Evolutionary conservation across 1,284 basidiomycete species (phyloP).

Genomic region (Pseudozyma tsukubaensis): DNA sequence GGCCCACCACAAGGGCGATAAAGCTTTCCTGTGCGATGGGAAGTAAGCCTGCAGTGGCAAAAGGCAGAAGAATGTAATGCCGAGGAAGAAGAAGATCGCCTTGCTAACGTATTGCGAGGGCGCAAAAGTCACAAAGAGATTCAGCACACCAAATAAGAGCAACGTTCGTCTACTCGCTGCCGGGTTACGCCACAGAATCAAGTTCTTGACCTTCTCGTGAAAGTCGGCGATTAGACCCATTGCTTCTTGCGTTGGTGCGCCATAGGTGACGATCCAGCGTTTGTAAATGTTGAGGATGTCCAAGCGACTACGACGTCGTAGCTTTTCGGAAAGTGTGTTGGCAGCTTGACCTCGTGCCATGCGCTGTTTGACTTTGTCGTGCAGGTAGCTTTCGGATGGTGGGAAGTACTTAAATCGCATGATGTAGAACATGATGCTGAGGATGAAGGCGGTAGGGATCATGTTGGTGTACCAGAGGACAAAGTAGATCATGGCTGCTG

Average conservation of each 20-base stretch:
- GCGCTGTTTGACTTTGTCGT: conserved; percentile 62
- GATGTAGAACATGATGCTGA: conserved; percentile 62
- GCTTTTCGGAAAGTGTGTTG: conserved; percentile 62
- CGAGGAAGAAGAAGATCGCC: conserved; percentile 55
- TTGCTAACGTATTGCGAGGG: conserved; percentile 60
- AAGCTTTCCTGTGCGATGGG: conserved; percentile 65
- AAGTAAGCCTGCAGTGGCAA: conserved; percentile 67
- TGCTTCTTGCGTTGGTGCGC: conserved; percentile 54
- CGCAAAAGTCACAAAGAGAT: conserved; percentile 57
- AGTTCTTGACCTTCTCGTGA: conserved; percentile 67
- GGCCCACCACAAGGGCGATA: conserved; percentile 67
- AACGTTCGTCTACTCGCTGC: conserved; percentile 58
- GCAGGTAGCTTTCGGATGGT: conserved; percentile 64
- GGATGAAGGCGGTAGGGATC: conserved; percentile 65
- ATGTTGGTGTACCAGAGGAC: conserved; percentile 67
- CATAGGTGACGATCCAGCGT: conserved; percentile 60
- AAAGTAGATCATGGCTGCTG: conserved; percentile 67
- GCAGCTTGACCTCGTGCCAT: conserved; percentile 66
- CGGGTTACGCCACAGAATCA: conserved; percentile 67
- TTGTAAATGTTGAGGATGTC: conserved; percentile 67
- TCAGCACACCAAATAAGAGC: conserved; percentile 49
- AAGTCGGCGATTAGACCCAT: conserved; percentile 64
- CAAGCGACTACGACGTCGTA: conserved; percentile 62
- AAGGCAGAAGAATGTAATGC: conserved; percentile 63
- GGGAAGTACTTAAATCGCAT: conserved; percentile 67